These are phyloP conservation scores for Colletotrichum shisoi DNA, from an alignment of 2,329 filamentous ascomycete genomes.

Conservation along the genomic window DNA sequence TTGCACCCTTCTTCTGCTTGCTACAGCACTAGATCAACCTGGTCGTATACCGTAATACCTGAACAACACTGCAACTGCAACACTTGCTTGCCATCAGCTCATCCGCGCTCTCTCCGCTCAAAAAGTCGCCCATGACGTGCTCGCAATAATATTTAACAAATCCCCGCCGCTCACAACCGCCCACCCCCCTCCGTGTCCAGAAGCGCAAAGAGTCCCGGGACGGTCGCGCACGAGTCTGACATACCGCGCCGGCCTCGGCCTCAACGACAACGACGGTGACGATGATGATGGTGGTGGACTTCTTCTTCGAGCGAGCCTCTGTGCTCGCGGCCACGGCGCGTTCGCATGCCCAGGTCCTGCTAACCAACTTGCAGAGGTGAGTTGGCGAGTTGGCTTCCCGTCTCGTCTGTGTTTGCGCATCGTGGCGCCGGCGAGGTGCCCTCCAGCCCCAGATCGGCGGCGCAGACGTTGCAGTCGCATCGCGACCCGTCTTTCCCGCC, in stretches of 20 bases:
- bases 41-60: not conserved
- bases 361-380: conserved; percentile 25
- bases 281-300: conserved; percentile 17
- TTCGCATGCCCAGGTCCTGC: conserved; percentile 11
- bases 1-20: not conserved
- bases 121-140: conserved; percentile 28
- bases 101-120: not conserved
- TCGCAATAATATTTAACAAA: not conserved
- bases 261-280: not conserved
- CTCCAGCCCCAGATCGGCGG: not conserved
- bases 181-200: not conserved
- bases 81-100: not conserved
- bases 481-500: not conserved
- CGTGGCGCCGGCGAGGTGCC: not conserved
- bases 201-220: conserved; percentile 11
- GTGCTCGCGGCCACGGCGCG: conserved; percentile 22
- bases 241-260: not conserved
- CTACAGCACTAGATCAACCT: not conserved
- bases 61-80: not conserved
- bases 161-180: not conserved
- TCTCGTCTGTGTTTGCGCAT: not conserved
- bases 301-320: conserved; percentile 27
- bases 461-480: conserved; percentile 5
- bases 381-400: not conserved
- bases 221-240: conserved; percentile 5